phyloP scores from a whole-genome alignment of 1,284 basidiomycete genomes.

The Coniophora puteana region DNA sequence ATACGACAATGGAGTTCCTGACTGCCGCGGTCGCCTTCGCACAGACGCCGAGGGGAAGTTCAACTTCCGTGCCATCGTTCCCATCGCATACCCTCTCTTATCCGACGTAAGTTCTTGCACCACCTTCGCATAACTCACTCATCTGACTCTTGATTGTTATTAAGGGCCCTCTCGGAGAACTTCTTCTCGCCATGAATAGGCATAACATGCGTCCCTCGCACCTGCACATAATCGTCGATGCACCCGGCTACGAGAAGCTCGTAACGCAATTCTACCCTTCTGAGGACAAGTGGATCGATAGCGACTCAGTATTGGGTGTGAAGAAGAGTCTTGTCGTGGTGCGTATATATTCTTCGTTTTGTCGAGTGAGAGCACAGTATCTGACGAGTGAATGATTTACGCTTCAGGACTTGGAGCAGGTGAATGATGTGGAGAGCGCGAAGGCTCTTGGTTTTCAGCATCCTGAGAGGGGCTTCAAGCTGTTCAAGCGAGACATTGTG shows the following conservation, averaged over 20 bases:
- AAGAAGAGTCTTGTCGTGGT: conserved; percentile 60
- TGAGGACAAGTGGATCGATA: conserved; percentile 61
- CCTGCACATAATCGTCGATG: conserved; percentile 71
- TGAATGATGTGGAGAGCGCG: conserved; percentile 51
- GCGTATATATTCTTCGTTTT: conserved; percentile 26
- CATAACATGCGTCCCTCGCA: conserved; percentile 82
- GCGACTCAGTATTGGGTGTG: conserved; percentile 79
- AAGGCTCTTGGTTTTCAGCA: conserved; percentile 62
- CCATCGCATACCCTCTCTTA: conserved; percentile 78
- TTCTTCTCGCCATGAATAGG: conserved; percentile 57
- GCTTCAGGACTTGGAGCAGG: conserved; percentile 41
- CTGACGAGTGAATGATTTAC: conserved; percentile 1
- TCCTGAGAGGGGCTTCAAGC: conserved; percentile 56
- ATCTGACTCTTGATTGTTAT: conserved; percentile 8
- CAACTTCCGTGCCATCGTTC: conserved; percentile 74
- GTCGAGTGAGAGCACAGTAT: conserved; percentile 1
- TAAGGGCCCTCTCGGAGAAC: conserved; percentile 69
- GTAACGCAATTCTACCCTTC: conserved; percentile 74
- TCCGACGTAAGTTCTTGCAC: conserved; percentile 49
- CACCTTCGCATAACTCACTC: background rate
- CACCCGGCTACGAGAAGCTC: conserved; percentile 69
- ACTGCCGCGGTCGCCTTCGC: conserved; percentile 73
- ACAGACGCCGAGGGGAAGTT: conserved; percentile 65
- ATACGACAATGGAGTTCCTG: conserved; percentile 62
- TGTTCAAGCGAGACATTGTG: conserved; percentile 59